phyloP scores from a whole-genome alignment of 495 filamentous ascomycete species.

The Neurospora sp. region DNA sequence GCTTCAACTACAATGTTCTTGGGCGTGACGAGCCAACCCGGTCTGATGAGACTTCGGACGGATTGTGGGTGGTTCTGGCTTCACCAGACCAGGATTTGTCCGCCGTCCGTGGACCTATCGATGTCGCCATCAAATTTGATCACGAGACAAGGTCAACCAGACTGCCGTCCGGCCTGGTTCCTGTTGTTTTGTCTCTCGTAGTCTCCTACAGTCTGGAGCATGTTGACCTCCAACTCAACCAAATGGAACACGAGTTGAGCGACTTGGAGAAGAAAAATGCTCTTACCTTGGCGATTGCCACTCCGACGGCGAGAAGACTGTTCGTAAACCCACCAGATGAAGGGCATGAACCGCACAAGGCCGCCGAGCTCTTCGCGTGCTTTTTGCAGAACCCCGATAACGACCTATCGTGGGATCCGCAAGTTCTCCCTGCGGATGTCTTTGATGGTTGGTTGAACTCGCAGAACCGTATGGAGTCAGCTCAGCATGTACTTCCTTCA shows the following conservation, averaged over 20 bases:
- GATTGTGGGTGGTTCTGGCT: constrained; percentile 12
- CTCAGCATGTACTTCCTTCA: neutral
- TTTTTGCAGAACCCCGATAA: constrained; percentile 20
- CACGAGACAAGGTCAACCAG: constrained; percentile 20
- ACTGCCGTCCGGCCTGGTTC: constrained; percentile 8
- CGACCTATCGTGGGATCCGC: constrained; percentile 25
- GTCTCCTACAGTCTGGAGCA: constrained; percentile 36
- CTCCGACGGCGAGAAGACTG: constrained; percentile 14
- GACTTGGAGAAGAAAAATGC: constrained; percentile 30
- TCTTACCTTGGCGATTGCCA: constrained; percentile 23
- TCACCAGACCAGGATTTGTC: constrained; percentile 12
- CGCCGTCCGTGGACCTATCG: constrained; percentile 6
- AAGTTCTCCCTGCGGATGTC: constrained; percentile 23
- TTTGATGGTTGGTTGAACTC: constrained; percentile 24
- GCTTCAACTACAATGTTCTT: constrained; percentile 13
- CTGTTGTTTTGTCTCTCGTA: constrained; percentile 24
- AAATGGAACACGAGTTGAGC: constrained; percentile 14
- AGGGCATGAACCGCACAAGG: constrained; percentile 20
- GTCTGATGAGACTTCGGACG: neutral
- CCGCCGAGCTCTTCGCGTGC: constrained; percentile 27
- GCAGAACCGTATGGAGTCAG: constrained; percentile 3
- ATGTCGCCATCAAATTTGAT: constrained; percentile 34
- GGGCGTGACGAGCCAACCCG: neutral
- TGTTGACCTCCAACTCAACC: constrained; percentile 25
- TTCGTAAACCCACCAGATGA: constrained; percentile 20